phyloP scores from a whole-genome alignment of 441 rosid species.

The Euphorbia celastroides region DNA sequence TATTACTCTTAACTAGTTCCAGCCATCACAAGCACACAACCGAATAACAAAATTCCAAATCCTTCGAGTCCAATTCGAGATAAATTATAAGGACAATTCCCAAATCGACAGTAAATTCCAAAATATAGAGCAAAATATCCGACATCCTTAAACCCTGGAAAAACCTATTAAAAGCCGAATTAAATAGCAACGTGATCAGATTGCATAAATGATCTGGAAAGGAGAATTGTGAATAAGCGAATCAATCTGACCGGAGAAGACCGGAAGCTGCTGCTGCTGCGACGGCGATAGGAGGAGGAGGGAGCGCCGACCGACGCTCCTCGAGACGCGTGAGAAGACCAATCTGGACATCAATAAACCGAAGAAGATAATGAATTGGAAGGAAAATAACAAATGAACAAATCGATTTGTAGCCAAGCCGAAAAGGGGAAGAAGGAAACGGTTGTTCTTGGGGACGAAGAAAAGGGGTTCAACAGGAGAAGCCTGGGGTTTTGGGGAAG shows the following conservation, averaged over 20 bases:
- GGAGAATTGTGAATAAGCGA: constrained; percentile 29
- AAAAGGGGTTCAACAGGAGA: background rate
- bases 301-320: constrained; percentile 45
- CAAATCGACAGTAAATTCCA: background rate
- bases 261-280: constrained; percentile 34
- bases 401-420: background rate
- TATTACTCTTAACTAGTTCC: too few relatives aligned
- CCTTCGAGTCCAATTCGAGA: background rate
- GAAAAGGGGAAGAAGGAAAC: background rate
- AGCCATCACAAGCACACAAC: background rate
- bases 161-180: constrained; percentile 22
- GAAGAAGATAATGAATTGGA: constrained; percentile 15
- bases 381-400: background rate
- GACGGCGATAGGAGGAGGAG: constrained; percentile 32
- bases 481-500: constrained; percentile 2
- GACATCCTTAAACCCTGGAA: constrained; percentile 37
- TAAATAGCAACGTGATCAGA: background rate
- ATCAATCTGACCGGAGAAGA: constrained; percentile 33
- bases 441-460: constrained; percentile 18
- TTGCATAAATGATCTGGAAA: constrained; percentile 30
- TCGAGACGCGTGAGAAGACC: constrained; percentile 40
- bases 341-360: constrained; percentile 45
- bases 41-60: background rate
- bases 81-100: background rate
- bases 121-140: background rate